These are phyloP conservation scores for Chlorella sp. DNA, from an alignment of 139 green algal species.

Conservation along the genomic window DNA sequence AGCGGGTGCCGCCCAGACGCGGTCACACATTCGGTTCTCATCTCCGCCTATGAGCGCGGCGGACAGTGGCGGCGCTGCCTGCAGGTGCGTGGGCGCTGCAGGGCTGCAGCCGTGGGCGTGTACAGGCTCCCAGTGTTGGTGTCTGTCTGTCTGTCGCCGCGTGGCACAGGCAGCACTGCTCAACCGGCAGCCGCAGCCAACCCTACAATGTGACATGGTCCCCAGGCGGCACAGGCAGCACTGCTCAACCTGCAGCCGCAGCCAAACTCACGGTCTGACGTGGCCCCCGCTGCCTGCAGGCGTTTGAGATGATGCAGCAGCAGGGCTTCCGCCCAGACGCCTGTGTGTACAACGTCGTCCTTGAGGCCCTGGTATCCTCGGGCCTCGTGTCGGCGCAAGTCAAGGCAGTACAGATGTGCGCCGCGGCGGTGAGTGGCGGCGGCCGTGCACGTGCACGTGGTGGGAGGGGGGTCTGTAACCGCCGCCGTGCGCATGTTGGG, in stretches of 20 bases:
- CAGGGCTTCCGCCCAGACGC: conserved; percentile 58
- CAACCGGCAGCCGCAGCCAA: too few relatives aligned
- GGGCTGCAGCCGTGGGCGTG: too few relatives aligned
- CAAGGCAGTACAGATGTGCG: conserved; percentile 21
- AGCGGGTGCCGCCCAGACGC: conserved; percentile 75
- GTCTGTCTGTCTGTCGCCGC: too few relatives aligned
- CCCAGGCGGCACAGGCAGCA: too few relatives aligned
- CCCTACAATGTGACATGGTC: too few relatives aligned
- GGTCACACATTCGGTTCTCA: conserved; percentile 79
- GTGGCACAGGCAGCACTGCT: too few relatives aligned
- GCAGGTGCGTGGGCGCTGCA: too few relatives aligned
- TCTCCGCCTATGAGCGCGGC: conserved; percentile 62
- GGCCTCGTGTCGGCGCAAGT: conserved; percentile 68
- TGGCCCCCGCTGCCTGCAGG: conserved; percentile 38
- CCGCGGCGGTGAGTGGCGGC: neutral
- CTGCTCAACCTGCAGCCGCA: too few relatives aligned
- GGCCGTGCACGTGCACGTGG: neutral
- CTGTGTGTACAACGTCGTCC: conserved; percentile 78
- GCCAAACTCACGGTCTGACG: too few relatives aligned
- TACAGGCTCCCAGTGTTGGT: too few relatives aligned
- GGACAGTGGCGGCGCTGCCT: conserved; percentile 42
- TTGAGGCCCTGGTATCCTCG: conserved; percentile 79
- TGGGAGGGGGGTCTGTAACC: too few relatives aligned
- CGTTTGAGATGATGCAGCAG: conserved; percentile 35
- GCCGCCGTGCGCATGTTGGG: too few relatives aligned